A percentile compares a stretch with the other conserved stretches of the same genome.
phyloP scores from a whole-genome alignment of 108 stramenopile genomes.

The Cyclotella kingstonii region DNA sequence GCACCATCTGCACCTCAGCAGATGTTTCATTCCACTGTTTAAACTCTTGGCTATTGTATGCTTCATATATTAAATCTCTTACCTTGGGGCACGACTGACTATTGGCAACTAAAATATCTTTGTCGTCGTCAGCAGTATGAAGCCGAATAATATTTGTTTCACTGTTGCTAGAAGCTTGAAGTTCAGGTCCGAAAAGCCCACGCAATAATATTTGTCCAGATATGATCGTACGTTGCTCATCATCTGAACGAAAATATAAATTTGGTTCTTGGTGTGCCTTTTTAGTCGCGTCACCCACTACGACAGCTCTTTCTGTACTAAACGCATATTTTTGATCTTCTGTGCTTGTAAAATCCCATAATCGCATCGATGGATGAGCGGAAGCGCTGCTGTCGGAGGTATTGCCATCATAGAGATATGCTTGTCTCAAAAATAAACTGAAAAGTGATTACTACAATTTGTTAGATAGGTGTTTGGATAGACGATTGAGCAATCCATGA shows the following conservation, averaged over 20 bases:
- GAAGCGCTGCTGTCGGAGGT: slow-evolving; percentile 33
- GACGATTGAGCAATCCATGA: not conserved
- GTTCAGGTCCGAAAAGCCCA: slow-evolving; percentile 72
- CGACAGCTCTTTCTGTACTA: not conserved
- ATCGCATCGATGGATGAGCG: slow-evolving; percentile 51
- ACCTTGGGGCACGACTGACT: slow-evolving; percentile 63
- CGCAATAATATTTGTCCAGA: slow-evolving; percentile 79
- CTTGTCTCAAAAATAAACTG: slow-evolving; percentile 49
- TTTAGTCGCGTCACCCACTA: slow-evolving; percentile 31
- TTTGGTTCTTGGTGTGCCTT: slow-evolving; percentile 41
- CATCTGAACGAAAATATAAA: slow-evolving; percentile 74
- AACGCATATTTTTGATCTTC: not conserved
- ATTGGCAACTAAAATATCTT: slow-evolving; percentile 74
- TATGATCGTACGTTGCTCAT: slow-evolving; percentile 86
- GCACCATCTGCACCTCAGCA: slow-evolving; percentile 31
- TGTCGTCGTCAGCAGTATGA: slow-evolving; percentile 74
- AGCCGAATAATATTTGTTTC: slow-evolving; percentile 51
- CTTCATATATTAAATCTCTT: slow-evolving; percentile 39
- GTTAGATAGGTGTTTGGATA: not conserved
- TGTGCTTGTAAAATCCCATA: slow-evolving; percentile 49
- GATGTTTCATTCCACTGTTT: slow-evolving; percentile 34
- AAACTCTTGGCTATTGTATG: slow-evolving; percentile 54
- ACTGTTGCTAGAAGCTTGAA: slow-evolving; percentile 12
- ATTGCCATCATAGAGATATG: slow-evolving; percentile 62
- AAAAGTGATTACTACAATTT: not conserved